phyloP scores from a whole-genome alignment of 345 rosid species.

The Camelina hispida region DNA sequence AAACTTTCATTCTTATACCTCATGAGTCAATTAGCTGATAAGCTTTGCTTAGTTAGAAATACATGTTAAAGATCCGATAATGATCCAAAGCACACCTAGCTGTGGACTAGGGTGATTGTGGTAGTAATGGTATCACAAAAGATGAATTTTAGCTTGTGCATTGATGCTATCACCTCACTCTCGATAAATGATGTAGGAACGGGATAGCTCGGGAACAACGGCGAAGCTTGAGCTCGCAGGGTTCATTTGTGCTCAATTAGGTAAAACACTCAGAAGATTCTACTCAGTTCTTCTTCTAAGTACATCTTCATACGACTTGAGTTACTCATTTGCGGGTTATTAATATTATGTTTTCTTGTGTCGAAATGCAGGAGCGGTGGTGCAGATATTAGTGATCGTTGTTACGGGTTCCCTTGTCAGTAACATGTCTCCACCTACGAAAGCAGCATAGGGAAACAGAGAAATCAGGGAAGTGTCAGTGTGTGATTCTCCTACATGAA shows the following conservation, averaged over 20 bases:
- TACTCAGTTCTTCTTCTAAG: conserved; percentile 9
- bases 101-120: not conserved
- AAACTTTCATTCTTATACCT: not conserved
- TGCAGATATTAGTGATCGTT: conserved; percentile 51
- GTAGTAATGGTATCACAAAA: not conserved
- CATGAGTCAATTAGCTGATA: not conserved
- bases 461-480: not conserved
- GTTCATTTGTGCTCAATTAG: conserved; percentile 45
- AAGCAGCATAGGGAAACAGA: conserved; percentile 39
- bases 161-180: conserved; percentile 22
- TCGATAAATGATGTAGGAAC: conserved; percentile 27
- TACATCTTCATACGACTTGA: not conserved
- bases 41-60: not conserved
- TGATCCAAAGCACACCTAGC: not conserved
- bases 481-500: conserved; percentile 19
- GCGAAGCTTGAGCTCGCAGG: conserved; percentile 48
- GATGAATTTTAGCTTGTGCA: conserved; percentile 17
- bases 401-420: conserved; percentile 53
- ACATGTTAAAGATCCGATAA: not conserved
- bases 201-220: conserved; percentile 45
- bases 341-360: not conserved
- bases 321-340: not conserved
- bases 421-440: conserved; percentile 85
- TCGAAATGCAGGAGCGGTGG: conserved; percentile 46
- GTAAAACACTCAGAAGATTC: conserved; percentile 39